These are phyloP conservation scores for Penicillium cosmopolitanum DNA, from an alignment of 495 filamentous ascomycete species.

Conservation along the genomic window DNA sequence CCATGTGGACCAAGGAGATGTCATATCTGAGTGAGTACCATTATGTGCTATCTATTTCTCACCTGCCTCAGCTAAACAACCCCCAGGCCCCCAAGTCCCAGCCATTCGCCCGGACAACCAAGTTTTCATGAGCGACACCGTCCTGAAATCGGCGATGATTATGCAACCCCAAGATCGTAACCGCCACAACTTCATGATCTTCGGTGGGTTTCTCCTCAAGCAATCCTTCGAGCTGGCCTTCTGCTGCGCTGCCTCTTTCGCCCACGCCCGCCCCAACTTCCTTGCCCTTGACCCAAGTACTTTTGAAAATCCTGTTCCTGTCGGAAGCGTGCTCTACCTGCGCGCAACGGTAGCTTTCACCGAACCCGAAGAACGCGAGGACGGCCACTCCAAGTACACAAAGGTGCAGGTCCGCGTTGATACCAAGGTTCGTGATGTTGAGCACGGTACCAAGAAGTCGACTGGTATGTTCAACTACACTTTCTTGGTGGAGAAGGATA, in stretches of 20 bases:
- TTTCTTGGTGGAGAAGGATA: conserved; percentile 71
- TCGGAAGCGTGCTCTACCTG: conserved; percentile 80
- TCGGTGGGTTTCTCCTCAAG: conserved; percentile 83
- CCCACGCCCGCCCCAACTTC: conserved; percentile 76
- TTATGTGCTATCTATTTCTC: neutral
- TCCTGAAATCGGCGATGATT: conserved; percentile 70
- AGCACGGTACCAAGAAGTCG: conserved; percentile 73
- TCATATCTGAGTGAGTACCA: conserved; percentile 59
- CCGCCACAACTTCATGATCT: conserved; percentile 88
- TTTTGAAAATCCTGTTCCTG: conserved; percentile 83
- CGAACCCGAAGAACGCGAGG: conserved; percentile 58
- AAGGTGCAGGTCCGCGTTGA: conserved; percentile 78
- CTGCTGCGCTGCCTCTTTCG: conserved; percentile 79
- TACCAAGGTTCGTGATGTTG: conserved; percentile 75
- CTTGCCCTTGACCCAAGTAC: conserved; percentile 78
- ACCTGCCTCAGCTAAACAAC: conserved; percentile 6
- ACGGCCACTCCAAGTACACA: conserved; percentile 52
- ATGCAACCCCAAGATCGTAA: conserved; percentile 91
- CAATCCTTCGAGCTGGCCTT: conserved; percentile 88
- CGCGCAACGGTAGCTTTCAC: conserved; percentile 79
- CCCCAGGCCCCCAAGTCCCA: conserved; percentile 58
- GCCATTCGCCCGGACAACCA: conserved; percentile 64
- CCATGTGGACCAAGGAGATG: conserved; percentile 75
- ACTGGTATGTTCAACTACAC: conserved; percentile 89
- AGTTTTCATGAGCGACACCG: conserved; percentile 68